Percentiles rank a stretch among this genome's conserved stretches.
phyloP scores from a whole-genome alignment of 805 yeast species.

The Wickerhamiella shivajii region DNA sequence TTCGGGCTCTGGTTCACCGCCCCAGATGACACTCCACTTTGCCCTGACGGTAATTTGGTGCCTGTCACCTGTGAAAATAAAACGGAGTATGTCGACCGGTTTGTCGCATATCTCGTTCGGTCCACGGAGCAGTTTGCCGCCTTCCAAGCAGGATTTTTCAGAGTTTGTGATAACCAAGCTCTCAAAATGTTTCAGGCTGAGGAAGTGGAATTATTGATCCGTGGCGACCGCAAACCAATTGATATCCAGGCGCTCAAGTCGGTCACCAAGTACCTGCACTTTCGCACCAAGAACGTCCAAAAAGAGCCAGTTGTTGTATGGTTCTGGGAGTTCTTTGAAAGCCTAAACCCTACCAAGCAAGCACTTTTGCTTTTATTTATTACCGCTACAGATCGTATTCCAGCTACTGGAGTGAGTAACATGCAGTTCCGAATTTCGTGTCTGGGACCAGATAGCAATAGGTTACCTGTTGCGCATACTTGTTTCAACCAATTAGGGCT shows the following conservation, averaged over 20 bases:
- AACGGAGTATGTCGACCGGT: slow-evolving; percentile 43
- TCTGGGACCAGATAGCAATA: slow-evolving; percentile 31
- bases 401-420: slow-evolving; percentile 80
- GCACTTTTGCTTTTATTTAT: slow-evolving; percentile 56
- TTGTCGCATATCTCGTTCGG: slow-evolving; percentile 46
- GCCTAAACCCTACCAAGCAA: slow-evolving; percentile 34
- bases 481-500: slow-evolving; percentile 84
- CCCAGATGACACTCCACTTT: slow-evolving; percentile 42
- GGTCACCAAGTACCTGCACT: slow-evolving; percentile 62
- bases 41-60: slow-evolving; percentile 40
- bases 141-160: slow-evolving; percentile 56
- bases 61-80: slow-evolving; percentile 47
- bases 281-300: slow-evolving; percentile 29
- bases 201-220: slow-evolving; percentile 63
- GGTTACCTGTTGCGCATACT: slow-evolving; percentile 80
- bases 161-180: slow-evolving; percentile 69
- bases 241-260: slow-evolving; percentile 56
- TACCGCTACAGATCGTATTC: slow-evolving; percentile 83
- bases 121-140: slow-evolving; percentile 39
- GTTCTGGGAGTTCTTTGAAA: slow-evolving; percentile 76
- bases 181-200: slow-evolving; percentile 65
- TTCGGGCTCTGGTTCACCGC: slow-evolving; percentile 53
- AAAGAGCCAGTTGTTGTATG: slow-evolving; percentile 38
- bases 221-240: slow-evolving; percentile 59
- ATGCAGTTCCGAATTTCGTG: slow-evolving; percentile 58